A percentile compares a stretch with the other conserved stretches of the same genome.
These are phyloP conservation scores for Aspergillus steynii DNA, from an alignment of 495 filamentous ascomycete species.

Conservation along the genomic window DNA sequence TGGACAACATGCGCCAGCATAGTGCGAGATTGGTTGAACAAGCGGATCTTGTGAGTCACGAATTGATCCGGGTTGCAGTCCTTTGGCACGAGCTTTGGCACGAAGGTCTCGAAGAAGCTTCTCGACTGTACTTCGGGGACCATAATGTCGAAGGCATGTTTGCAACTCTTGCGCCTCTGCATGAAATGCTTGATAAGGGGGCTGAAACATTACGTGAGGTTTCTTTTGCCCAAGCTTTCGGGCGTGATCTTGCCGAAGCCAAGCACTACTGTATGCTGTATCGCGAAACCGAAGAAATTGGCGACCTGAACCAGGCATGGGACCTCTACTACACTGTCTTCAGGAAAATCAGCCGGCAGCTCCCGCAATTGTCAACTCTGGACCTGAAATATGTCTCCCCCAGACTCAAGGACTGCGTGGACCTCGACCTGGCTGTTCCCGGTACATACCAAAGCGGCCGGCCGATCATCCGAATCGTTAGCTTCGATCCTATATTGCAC, in stretches of 20 bases:
- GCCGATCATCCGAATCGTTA: slow-evolving; percentile 79
- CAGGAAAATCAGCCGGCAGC: slow-evolving; percentile 89
- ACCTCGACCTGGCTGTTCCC: slow-evolving; percentile 88
- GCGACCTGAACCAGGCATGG: slow-evolving; percentile 96
- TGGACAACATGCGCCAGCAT: slow-evolving; percentile 97
- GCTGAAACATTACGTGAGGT: slow-evolving; percentile 93
- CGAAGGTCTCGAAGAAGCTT: slow-evolving; percentile 97
- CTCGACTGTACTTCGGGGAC: slow-evolving; percentile 88
- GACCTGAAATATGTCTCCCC: slow-evolving; percentile 96
- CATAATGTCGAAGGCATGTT: slow-evolving; percentile 98
- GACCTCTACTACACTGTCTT: slow-evolving; percentile 98
- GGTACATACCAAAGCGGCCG: slow-evolving; percentile 91
- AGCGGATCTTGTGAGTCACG: slow-evolving; percentile 88
- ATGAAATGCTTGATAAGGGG: slow-evolving; percentile 85
- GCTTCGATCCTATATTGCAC: slow-evolving; percentile 82
- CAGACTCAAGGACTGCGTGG: slow-evolving; percentile 75
- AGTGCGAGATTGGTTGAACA: slow-evolving; percentile 93
- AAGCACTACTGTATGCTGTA: slow-evolving; percentile 95
- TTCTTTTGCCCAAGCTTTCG: slow-evolving; percentile 97
- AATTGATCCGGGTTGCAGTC: slow-evolving; percentile 94
- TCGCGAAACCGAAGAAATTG: slow-evolving; percentile 78
- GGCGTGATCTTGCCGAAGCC: slow-evolving; percentile 89
- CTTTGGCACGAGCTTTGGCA: slow-evolving; percentile 99
- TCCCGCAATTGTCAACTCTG: slow-evolving; percentile 87
- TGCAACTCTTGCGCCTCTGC: slow-evolving; percentile 80